These are phyloP conservation scores for Aspergillus ruber DNA, from an alignment of 2,329 filamentous ascomycete species.

Conservation along the genomic window DNA sequence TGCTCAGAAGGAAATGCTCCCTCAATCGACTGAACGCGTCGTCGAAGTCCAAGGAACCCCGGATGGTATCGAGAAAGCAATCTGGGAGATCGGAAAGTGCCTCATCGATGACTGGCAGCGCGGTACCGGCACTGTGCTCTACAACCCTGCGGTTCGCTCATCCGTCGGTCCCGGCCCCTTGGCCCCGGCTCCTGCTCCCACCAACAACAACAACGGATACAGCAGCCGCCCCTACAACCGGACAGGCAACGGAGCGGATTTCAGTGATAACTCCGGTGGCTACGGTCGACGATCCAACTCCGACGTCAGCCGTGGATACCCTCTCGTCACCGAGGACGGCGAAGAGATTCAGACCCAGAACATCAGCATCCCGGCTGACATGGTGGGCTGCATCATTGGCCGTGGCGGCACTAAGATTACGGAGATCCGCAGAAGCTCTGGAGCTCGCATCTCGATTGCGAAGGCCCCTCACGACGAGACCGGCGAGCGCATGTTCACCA, in stretches of 20 bases:
- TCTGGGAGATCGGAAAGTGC: conserved; percentile 99
- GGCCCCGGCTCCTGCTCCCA: conserved; percentile 45
- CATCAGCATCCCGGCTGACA: conserved; percentile 98
- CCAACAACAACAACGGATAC: conserved; percentile 43
- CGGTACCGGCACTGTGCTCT: conserved; percentile 91
- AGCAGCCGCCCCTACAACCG: conserved; percentile 71
- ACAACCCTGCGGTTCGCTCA: conserved; percentile 91
- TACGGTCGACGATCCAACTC: conserved; percentile 77
- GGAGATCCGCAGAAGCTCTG: conserved; percentile 95
- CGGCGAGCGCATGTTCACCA: conserved; percentile 99
- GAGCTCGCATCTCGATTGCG: conserved; percentile 93
- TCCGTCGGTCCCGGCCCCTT: conserved; percentile 55
- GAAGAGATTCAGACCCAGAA: conserved; percentile 98
- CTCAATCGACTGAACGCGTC: conserved; percentile 95
- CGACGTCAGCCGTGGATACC: conserved; percentile 73
- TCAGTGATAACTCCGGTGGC: conserved; percentile 72
- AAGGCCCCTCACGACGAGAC: conserved; percentile 96
- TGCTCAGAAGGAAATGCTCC: conserved; percentile 98
- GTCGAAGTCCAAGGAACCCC: conserved; percentile 95
- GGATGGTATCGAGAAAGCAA: conserved; percentile 87
- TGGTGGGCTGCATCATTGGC: conserved; percentile 99
- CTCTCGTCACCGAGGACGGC: conserved; percentile 88
- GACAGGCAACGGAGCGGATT: conserved; percentile 95
- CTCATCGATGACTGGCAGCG: conserved; percentile 96
- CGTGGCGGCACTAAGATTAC: conserved; percentile 94